These are phyloP conservation scores for Cladophialophora exuberans DNA, from an alignment of 2,329 filamentous ascomycete species.

Conservation along the genomic window DNA sequence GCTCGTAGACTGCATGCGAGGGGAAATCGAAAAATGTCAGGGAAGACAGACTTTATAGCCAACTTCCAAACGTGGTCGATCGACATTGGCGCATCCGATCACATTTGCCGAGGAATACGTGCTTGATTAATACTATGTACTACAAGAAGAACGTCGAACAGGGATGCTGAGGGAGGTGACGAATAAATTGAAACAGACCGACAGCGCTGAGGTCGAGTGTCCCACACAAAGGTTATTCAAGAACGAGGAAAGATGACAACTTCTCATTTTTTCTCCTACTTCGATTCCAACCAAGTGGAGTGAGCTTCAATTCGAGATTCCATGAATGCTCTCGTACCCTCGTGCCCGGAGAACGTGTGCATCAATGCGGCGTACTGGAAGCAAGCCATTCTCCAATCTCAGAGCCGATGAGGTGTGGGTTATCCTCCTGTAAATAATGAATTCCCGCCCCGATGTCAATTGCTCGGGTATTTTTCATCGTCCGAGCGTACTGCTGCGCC, in stretches of 20 bases:
- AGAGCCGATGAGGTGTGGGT: background rate
- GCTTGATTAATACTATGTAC: too few species aligned
- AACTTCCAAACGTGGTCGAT: too few species aligned
- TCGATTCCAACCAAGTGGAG: background rate
- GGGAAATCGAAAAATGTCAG: background rate
- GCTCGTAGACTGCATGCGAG: background rate
- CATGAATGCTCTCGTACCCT: background rate
- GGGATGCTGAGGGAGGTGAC: background rate
- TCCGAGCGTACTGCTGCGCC: background rate
- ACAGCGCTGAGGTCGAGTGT: background rate
- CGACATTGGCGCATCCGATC: too few species aligned
- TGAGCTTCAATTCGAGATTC: background rate
- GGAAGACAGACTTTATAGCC: too few species aligned
- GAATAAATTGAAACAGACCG: background rate
- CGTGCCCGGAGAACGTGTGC: background rate
- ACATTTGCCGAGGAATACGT: too few species aligned
- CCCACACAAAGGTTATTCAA: background rate
- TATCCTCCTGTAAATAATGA: background rate
- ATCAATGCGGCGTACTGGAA: background rate
- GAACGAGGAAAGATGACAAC: background rate
- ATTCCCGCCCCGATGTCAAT: background rate
- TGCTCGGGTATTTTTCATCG: background rate
- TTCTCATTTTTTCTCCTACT: background rate
- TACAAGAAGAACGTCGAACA: background rate
- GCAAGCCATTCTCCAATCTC: background rate